A percentile compares a stretch with the other conserved stretches of the same genome.
Conservation (phyloP, 192 early-diverging fungal species). For the Backusella westeae region DNA sequence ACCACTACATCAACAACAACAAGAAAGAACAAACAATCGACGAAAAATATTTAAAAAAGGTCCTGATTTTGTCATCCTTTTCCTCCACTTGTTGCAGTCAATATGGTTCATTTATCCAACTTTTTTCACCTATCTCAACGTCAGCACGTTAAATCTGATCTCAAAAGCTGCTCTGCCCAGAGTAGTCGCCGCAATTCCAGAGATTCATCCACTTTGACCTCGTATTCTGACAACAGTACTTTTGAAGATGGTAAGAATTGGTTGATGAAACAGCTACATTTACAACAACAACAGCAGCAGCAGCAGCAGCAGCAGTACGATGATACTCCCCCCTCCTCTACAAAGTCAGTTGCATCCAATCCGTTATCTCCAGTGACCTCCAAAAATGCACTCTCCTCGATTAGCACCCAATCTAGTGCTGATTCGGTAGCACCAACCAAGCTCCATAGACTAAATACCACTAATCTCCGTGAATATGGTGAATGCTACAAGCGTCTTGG, state of each 20-base stretch:
- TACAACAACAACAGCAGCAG: background rate
- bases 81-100: background rate
- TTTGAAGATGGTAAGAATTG: slow-evolving; percentile 15
- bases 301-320: background rate
- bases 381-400: background rate
- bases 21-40: background rate
- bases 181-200: slow-evolving; percentile 3
- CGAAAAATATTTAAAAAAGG: background rate
- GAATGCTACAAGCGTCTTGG: slow-evolving; percentile 70
- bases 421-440: background rate
- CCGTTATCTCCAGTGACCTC: background rate
- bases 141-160: background rate
- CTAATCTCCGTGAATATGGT: slow-evolving; percentile 21
- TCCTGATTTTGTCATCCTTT: background rate
- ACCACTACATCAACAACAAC: background rate
- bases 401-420: background rate
- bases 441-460: slow-evolving; percentile 9
- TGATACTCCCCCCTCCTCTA: background rate
- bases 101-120: slow-evolving; percentile 6
- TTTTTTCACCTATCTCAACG: background rate
- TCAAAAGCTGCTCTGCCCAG: slow-evolving; percentile 1
- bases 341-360: background rate
- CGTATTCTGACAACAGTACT: background rate
- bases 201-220: background rate
- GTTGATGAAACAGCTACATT: slow-evolving; percentile 9